Evolutionary conservation across 768 basidiomycete species (phyloP), one percentile per base, ranked within the genome.

Genomic region (Termitomyces bulborhizus): DNA sequence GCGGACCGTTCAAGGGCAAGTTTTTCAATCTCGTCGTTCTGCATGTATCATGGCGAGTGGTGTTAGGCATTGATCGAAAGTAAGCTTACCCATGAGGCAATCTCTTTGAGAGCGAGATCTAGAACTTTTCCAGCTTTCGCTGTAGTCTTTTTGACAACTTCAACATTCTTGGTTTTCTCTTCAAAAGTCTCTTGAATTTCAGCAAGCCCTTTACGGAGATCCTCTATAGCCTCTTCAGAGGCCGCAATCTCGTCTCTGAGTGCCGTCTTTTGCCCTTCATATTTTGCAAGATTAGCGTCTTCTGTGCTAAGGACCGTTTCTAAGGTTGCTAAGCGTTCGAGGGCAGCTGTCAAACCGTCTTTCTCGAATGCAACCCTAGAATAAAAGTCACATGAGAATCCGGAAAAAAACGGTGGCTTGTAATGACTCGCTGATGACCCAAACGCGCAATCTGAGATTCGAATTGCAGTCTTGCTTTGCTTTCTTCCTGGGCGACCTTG

Each of bases 91-190:
- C 85, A 86, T 15, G 75, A 71, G 6, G 88, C 84, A 48, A 98
- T 93, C 66, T 98, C 95, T 69, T 98, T 98, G 62, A 94, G 66
- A 0, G 86, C 87, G 61, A 90, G 86, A 63, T 99, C 96, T 41
- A 97, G 77, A 0, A 79, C 79, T 64, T 86, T 92, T 9, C 82
- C 77, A 2, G 90, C 83, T 62, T 85, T 91, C 12, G 72, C 64
- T 11, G 88, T 80, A 1, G 79, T 78, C 64, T 81, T 82, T 73
- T 93, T 92, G 21, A 82, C 84, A 37, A 85, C 83, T 24, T 93
- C 91, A 5, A 95, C 85, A 1, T 68, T 72, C 66, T 85, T 86
- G 3, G 76, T 86, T 68, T 83, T 86, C 65, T 87, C 87, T 40
- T 93, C 88, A 34, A 91, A 72, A 0, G 68, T 75, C 52, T 84